Conservation (phyloP, 306 rosid species). For the Mimosa bimucronata region DNA sequence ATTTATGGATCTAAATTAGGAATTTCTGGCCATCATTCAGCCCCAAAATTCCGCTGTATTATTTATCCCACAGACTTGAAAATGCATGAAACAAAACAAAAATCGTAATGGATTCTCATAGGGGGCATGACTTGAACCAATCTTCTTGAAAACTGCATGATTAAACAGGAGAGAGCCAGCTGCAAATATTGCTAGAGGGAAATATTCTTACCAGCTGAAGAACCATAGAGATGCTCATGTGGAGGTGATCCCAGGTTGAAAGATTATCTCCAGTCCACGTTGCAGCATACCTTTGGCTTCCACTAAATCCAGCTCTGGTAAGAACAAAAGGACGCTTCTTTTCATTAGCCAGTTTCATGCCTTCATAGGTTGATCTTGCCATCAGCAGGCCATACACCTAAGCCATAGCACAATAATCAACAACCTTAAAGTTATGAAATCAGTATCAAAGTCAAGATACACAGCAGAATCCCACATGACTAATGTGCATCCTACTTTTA, state of each 20-base stretch:
- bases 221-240: conserved; percentile 96
- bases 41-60: too few relatives aligned
- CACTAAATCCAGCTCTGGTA: conserved; percentile 92
- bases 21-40: too few relatives aligned
- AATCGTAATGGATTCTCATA: neutral
- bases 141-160: conserved; percentile 22
- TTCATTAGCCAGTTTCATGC: conserved; percentile 75
- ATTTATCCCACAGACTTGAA: neutral
- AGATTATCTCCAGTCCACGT: conserved; percentile 96
- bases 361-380: conserved; percentile 95
- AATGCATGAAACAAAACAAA: conserved; percentile 5
- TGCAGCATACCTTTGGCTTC: conserved; percentile 96
- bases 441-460: conserved; percentile 30
- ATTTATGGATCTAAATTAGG: too few relatives aligned
- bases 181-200: conserved; percentile 35
- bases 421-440: conserved; percentile 25
- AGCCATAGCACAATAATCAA: conserved; percentile 31
- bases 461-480: conserved; percentile 27
- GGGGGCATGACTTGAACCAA: conserved; percentile 10
- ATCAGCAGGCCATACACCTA: conserved; percentile 89
- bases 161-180: conserved; percentile 11
- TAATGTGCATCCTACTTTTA: conserved; percentile 28
- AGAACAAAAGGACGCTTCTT: conserved; percentile 93
- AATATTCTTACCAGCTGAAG: conserved; percentile 83
- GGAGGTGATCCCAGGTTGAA: conserved; percentile 95